Percentiles rank a stretch among this genome's conserved stretches.
Evolutionary conservation across 208 protist species (phyloP).

Genomic region (Trypanosoma lewisi): DNA sequence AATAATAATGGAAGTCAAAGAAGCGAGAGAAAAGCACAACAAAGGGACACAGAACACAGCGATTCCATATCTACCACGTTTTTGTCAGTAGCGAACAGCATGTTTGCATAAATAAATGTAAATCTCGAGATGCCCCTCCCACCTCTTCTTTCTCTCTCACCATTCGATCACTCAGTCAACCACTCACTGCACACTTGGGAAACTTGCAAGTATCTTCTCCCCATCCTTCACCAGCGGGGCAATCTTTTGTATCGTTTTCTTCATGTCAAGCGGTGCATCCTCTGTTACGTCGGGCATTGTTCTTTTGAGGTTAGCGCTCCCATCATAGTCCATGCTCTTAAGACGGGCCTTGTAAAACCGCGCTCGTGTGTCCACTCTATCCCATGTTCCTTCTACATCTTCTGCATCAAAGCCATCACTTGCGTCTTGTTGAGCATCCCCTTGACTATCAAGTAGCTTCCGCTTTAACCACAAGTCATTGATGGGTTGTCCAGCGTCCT

Average conservation of each 20-base stretch:
- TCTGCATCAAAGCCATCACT: slow-evolving; percentile 70
- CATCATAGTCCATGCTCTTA: slow-evolving; percentile 88
- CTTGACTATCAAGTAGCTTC: slow-evolving; percentile 43
- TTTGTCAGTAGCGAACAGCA: background rate
- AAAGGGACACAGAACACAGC: background rate
- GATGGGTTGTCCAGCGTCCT: slow-evolving; percentile 67
- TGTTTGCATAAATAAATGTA: background rate
- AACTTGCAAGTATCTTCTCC: slow-evolving; percentile 71
- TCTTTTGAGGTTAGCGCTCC: slow-evolving; percentile 51
- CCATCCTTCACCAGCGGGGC: slow-evolving; percentile 82
- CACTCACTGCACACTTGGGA: slow-evolving; percentile 29
- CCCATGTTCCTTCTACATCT: slow-evolving; percentile 81
- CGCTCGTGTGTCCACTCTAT: slow-evolving; percentile 74
- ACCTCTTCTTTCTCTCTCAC: background rate
- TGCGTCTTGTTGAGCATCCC: slow-evolving; percentile 41
- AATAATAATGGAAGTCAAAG: too few relatives aligned
- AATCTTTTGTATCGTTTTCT: slow-evolving; percentile 71
- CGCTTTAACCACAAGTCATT: slow-evolving; percentile 82
- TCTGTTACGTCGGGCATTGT: slow-evolving; percentile 71
- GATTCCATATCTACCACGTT: background rate
- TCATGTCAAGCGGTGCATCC: slow-evolving; percentile 85
- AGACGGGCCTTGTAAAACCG: slow-evolving; percentile 87
- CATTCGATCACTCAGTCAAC: background rate
- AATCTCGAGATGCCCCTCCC: background rate
- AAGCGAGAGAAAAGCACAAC: too few relatives aligned